Base-by-base conservation (phyloP, 148 eudicot species). In the Silene latifolia region DNA sequence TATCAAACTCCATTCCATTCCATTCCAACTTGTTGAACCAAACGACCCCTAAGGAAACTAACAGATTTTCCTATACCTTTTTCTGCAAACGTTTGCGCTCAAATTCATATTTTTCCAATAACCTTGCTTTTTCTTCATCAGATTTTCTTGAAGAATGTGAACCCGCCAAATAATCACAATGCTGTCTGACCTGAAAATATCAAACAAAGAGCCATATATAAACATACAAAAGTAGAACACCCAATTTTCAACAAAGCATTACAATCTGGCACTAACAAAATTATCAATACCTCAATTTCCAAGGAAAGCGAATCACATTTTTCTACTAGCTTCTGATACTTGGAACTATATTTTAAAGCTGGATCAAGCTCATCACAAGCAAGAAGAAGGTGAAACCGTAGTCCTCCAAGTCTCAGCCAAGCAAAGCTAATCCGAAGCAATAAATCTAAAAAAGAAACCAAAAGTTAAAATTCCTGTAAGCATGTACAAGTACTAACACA, bases 321-420 rank as follows among this genome's bases (percentile, higher is more conserved):
- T 64, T 85, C 85, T 13, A 82, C 85, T 76, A 90, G 74, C 68
- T 81, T 86, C 76, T 83, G 71, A 82, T 86, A 80, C 85, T 88
- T 92, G 60, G 82, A 77, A 24, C 80, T 83, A 85, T 88, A 85
- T 80, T 92, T 95, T n/a, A 86, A 74, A 79, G 97, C 81, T 56
- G 98, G 99, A 83, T 95, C 99, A 73, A 95, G 83, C 78, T 88
- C 92, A 83, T 88, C 88, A 80, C 87, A 88, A 77, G 85, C 82
- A 77, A 87, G 83, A 79, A 95, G 85, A 67, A 95, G 97, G 76
- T 82, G 90, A 80, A 84, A 89, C 9, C 97, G 88, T 76, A 95
- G 79, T 53, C 86, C 87, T 27, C 97, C 99, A 79, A 95, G 81
- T 62, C 88, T 86, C 58, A 89, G 71, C 89, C 97, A 90, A 63